Evolutionary conservation across 331 rosid species (phyloP).

Genomic region (Quercus lobata): DNA sequence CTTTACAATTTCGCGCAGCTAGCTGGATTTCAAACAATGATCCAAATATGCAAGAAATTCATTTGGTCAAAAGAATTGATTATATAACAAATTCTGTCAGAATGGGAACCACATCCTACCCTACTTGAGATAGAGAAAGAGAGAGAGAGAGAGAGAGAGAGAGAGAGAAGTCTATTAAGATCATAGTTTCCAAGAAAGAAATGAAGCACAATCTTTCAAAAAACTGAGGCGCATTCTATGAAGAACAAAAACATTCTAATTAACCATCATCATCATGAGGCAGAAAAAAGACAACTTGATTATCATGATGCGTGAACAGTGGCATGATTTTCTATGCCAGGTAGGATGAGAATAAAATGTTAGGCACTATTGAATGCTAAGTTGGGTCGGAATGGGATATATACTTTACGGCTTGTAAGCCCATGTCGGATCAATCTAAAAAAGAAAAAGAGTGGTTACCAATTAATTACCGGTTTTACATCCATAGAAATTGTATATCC

Average conservation of each 20-base stretch:
- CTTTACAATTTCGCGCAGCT: background rate
- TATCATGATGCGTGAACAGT: background rate
- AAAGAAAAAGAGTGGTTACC: background rate
- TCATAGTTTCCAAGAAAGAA: background rate
- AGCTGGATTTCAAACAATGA: conserved; percentile 16
- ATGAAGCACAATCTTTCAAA: conserved; percentile 2
- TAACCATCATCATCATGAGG: conserved; percentile 2
- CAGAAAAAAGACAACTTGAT: background rate
- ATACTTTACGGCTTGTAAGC: background rate
- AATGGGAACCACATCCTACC: conserved; percentile 14
- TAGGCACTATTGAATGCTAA: conserved; percentile 5
- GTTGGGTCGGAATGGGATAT: background rate
- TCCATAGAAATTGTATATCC: background rate
- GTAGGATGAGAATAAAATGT: background rate
- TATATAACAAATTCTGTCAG: background rate
- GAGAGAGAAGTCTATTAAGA: background rate
- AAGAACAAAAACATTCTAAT: conserved; percentile 6
- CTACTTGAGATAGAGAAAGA: background rate
- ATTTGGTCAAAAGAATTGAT: conserved; percentile 18
- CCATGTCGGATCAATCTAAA: background rate
- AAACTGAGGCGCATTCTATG: conserved; percentile 15
- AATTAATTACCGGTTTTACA: background rate
- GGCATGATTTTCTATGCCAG: no score
- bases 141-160: background rate
- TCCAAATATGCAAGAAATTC: background rate